Percentiles rank a stretch among this genome's conserved stretches.
Evolutionary conservation across 1,284 basidiomycete species (phyloP).

Genomic region (Trametes polyzona): DNA sequence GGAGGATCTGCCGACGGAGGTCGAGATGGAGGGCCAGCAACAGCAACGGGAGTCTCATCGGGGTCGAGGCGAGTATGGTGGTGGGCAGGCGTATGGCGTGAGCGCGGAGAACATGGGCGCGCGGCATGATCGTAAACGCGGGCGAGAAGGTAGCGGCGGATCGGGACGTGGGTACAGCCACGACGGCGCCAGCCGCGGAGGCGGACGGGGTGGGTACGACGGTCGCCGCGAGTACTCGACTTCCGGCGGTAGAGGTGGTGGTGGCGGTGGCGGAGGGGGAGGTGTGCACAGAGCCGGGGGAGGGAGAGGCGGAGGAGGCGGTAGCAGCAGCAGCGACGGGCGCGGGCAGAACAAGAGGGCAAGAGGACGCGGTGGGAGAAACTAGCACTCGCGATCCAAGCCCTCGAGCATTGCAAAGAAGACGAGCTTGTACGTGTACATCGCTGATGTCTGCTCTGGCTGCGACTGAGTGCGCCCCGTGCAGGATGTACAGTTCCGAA

Average conservation of each 20-base stretch:
- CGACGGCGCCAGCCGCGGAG: neutral
- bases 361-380: neutral
- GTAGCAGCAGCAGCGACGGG: neutral
- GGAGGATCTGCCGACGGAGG: neutral
- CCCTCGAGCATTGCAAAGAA: too few species aligned
- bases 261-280: neutral
- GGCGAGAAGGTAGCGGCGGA: neutral
- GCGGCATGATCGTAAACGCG: constrained; percentile 2
- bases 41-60: neutral
- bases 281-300: neutral
- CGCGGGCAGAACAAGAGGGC: neutral
- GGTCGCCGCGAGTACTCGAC: neutral
- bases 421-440: too few species aligned
- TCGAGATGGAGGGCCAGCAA: neutral
- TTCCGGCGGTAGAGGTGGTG: neutral
- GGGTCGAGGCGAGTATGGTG: neutral
- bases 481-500: too few species aligned
- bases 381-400: too few species aligned
- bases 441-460: too few species aligned
- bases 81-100: neutral
- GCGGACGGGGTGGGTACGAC: neutral
- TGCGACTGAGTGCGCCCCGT: too few species aligned
- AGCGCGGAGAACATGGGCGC: constrained; percentile 3
- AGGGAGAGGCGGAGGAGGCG: neutral
- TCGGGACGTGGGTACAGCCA: neutral